A percentile compares a stretch with the other conserved stretches of the same genome.
Conservation (phyloP, 306 rosid species). For the Potentilla sterilis region DNA sequence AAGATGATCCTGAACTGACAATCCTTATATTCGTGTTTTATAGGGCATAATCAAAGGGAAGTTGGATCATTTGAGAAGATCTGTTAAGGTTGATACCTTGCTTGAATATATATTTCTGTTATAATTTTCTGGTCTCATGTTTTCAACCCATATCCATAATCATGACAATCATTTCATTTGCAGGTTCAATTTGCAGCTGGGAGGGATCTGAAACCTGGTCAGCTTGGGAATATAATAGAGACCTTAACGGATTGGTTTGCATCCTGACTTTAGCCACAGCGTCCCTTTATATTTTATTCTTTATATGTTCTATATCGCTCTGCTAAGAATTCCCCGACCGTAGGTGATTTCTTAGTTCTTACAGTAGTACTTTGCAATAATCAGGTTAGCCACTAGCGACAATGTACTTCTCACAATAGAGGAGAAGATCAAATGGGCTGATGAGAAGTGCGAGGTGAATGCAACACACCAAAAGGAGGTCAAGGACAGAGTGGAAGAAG, state of each 20-base stretch:
- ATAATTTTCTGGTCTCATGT: not conserved
- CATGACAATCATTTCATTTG: slow-evolving; percentile 7
- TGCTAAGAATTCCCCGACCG: not conserved
- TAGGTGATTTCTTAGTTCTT: not conserved
- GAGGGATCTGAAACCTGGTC: slow-evolving; percentile 25
- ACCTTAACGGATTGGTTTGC: slow-evolving; percentile 20
- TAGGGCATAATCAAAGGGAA: slow-evolving; percentile 27
- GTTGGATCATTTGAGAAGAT: slow-evolving; percentile 25
- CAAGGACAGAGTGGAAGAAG: slow-evolving; percentile 24
- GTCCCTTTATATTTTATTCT: not conserved
- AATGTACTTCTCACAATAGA: slow-evolving; percentile 23
- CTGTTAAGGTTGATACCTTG: slow-evolving; percentile 13
- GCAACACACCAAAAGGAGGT: slow-evolving; percentile 22
- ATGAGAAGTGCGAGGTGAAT: slow-evolving; percentile 18
- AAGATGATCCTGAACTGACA: not conserved
- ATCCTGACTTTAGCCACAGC: not conserved
- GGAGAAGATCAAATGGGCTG: slow-evolving; percentile 26
- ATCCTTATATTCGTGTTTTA: not conserved
- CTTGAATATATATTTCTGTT: not conserved
- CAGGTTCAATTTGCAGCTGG: slow-evolving; percentile 27
- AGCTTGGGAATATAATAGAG: slow-evolving; percentile 20
- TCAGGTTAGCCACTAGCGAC: slow-evolving; percentile 15
- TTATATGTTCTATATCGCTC: not conserved
- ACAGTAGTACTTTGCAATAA: not conserved
- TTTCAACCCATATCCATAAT: not conserved